phyloP scores from a whole-genome alignment of 306 rosid species.

The Prunus campanulata region DNA sequence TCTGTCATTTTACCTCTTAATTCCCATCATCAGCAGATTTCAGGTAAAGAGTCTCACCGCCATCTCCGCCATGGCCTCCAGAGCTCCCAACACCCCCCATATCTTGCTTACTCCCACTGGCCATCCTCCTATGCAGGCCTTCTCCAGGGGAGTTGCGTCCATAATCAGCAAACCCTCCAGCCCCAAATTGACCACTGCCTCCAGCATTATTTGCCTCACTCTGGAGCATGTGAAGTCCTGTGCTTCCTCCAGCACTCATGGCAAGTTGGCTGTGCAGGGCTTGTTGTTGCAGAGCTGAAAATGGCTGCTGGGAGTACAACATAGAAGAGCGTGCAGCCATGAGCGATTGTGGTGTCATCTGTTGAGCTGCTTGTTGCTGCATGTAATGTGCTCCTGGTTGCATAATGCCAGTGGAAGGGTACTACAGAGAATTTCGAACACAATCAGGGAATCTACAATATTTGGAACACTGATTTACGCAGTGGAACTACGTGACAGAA shows the following conservation, averaged over 20 bases:
- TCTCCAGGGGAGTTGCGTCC: slow-evolving; percentile 55
- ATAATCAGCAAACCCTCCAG: slow-evolving; percentile 70
- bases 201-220: slow-evolving; percentile 57
- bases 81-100: slow-evolving; percentile 67
- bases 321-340: slow-evolving; percentile 93
- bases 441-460: neutral
- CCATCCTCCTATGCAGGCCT: slow-evolving; percentile 63
- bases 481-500: neutral
- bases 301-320: slow-evolving; percentile 79
- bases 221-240: slow-evolving; percentile 79
- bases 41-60: slow-evolving; percentile 77
- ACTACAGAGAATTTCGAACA: slow-evolving; percentile 39
- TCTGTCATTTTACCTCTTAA: slow-evolving; percentile 28
- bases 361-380: slow-evolving; percentile 85
- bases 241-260: slow-evolving; percentile 54
- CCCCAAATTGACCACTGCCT: slow-evolving; percentile 47
- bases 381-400: slow-evolving; percentile 86
- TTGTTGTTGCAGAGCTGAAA: slow-evolving; percentile 77
- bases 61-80: slow-evolving; percentile 62
- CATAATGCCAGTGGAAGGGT: slow-evolving; percentile 65
- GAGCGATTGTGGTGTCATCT: slow-evolving; percentile 79
- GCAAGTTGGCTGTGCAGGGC: slow-evolving; percentile 77
- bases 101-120: slow-evolving; percentile 76
- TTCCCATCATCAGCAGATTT: slow-evolving; percentile 69
- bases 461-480: neutral